phyloP scores from a whole-genome alignment of 768 basidiomycete species.

The Clathrus columnatus region DNA sequence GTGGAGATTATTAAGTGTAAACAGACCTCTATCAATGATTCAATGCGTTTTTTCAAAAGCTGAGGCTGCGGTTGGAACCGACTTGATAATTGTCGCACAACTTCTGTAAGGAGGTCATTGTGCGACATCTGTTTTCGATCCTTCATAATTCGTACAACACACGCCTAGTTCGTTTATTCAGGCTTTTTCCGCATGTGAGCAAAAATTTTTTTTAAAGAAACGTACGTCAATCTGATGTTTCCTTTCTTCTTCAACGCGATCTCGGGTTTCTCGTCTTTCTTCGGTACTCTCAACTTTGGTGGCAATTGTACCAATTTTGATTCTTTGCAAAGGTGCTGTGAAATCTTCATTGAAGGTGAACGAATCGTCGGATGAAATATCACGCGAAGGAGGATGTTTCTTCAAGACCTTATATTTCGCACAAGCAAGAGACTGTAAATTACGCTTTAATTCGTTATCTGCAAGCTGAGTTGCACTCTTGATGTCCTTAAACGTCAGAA shows the following conservation, averaged over 20 bases:
- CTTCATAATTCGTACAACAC: conserved; percentile 97
- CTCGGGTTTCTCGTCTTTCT: conserved; percentile 85
- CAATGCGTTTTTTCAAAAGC: conserved; percentile 88
- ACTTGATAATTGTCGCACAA: conserved; percentile 72
- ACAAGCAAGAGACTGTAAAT: conserved; percentile 92
- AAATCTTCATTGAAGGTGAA: conserved; percentile 90
- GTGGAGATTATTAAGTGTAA: not conserved
- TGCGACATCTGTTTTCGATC: conserved; percentile 84
- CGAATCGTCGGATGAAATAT: conserved; percentile 62
- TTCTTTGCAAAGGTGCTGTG: conserved; percentile 70
- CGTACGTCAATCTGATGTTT: conserved; percentile 82
- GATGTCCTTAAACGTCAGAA: conserved; percentile 58
- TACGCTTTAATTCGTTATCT: conserved; percentile 75
- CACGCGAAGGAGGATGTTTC: conserved; percentile 84
- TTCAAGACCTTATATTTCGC: conserved; percentile 88
- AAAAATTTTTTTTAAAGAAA: conserved; percentile 5
- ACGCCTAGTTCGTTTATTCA: conserved; percentile 62
- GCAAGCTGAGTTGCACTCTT: conserved; percentile 64
- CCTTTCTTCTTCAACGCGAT: conserved; percentile 86
- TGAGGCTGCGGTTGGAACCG: conserved; percentile 84
- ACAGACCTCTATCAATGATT: conserved; percentile 84
- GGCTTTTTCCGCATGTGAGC: conserved; percentile 1
- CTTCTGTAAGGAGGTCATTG: conserved; percentile 84
- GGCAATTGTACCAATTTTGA: conserved; percentile 88
- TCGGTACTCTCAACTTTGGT: conserved; percentile 79